A percentile compares a stretch with the other conserved stretches of the same genome.
Conservation (phyloP, 257 asterid genomes). For the Nicotiana otophora region DNA sequence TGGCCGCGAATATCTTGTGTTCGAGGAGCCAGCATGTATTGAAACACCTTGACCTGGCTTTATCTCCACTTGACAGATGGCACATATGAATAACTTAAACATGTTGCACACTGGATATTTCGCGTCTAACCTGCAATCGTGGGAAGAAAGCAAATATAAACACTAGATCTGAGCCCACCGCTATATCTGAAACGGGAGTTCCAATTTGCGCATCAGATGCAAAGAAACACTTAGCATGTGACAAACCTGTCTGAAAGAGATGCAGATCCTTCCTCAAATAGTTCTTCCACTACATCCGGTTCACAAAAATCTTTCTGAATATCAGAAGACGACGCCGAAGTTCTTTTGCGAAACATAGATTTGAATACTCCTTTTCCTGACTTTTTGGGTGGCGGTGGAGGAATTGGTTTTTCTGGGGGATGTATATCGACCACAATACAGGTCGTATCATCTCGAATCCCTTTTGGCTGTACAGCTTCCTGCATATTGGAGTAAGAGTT, state of each 20-base stretch:
- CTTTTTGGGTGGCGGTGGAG: conserved; percentile 58
- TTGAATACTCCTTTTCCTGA: conserved; percentile 72
- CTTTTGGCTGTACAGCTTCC: conserved; percentile 85
- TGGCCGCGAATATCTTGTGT: conserved; percentile 67
- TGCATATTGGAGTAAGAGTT: conserved; percentile 21
- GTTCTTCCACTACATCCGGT: conserved; percentile 74
- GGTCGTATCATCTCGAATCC: conserved; percentile 97
- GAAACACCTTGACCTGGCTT: conserved; percentile 95
- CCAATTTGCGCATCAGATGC: neutral
- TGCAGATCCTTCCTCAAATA: conserved; percentile 95
- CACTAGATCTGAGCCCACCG: neutral
- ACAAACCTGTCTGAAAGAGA: conserved; percentile 80
- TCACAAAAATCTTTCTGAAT: conserved; percentile 51
- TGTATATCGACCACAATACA: conserved; percentile 86
- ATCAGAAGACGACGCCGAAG: conserved; percentile 55
- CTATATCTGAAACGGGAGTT: conserved; percentile 1
- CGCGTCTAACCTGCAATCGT: conserved; percentile 58
- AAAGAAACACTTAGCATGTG: neutral
- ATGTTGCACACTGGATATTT: conserved; percentile 91
- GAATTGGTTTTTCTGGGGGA: conserved; percentile 61
- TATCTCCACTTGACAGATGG: conserved; percentile 89
- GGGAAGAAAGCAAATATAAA: conserved; percentile 5
- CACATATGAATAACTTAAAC: conserved; percentile 93
- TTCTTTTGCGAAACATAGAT: conserved; percentile 72
- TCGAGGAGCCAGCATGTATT: conserved; percentile 48